phyloP scores from a whole-genome alignment of 2,329 filamentous ascomycete genomes.

The Sphaceloma murrayae region DNA sequence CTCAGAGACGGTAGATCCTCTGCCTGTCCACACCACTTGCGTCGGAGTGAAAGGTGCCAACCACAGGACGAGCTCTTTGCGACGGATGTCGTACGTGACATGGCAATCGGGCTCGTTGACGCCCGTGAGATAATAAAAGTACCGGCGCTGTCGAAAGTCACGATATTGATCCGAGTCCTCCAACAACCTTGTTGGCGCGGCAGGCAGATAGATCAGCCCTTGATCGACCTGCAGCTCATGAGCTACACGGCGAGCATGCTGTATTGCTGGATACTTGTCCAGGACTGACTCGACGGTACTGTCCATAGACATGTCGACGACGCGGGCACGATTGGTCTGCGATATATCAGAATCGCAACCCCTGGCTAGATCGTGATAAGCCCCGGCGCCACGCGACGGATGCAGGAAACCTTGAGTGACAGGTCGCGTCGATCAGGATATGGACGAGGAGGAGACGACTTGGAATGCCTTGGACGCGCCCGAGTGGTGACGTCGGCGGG shows the following conservation, averaged over 20 bases:
- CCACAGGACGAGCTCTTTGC: constrained; percentile 69
- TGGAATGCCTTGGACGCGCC: background rate
- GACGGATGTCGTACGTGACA: constrained; percentile 68
- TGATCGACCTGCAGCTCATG: constrained; percentile 29
- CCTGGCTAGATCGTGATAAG: constrained; percentile 6
- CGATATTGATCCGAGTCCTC: constrained; percentile 51
- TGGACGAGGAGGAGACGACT: background rate
- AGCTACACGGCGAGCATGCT: constrained; percentile 20
- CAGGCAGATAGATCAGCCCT: constrained; percentile 49
- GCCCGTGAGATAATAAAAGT: constrained; percentile 91
- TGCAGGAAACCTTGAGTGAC: constrained; percentile 7
- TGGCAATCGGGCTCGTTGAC: constrained; percentile 72
- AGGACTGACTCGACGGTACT: constrained; percentile 16
- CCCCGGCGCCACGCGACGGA: constrained; percentile 7
- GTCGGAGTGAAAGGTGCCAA: constrained; percentile 84
- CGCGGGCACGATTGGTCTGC: background rate
- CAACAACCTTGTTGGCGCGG: constrained; percentile 40
- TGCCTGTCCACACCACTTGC: constrained; percentile 83
- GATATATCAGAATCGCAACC: constrained; percentile 1
- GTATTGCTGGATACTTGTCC: constrained; percentile 20
- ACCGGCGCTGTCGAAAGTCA: constrained; percentile 54
- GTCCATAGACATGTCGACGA: constrained; percentile 12
- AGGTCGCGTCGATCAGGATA: background rate
- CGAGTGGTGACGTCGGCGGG: constrained; percentile 9
- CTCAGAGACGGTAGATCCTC: constrained; percentile 68